Percentiles rank a stretch among this genome's conserved stretches.
phyloP scores from a whole-genome alignment of 2,329 filamentous ascomycete species.

The Rasamsonia emersonii region DNA sequence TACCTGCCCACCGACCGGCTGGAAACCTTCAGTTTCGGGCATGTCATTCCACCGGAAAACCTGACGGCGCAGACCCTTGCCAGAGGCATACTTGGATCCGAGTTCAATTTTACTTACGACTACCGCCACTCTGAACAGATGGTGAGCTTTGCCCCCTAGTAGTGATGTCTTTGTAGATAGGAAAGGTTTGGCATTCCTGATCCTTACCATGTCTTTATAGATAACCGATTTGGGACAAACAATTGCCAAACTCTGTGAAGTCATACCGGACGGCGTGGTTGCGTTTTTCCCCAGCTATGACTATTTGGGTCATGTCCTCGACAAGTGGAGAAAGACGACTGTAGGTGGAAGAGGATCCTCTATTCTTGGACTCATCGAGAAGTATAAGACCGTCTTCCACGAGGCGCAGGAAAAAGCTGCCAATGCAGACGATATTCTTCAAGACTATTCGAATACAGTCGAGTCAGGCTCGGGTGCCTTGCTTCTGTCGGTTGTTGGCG shows the following conservation, averaged over 20 bases:
- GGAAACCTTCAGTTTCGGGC: slow-evolving; percentile 80
- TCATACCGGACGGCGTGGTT: slow-evolving; percentile 81
- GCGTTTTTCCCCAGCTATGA: slow-evolving; percentile 94
- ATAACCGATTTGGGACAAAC: slow-evolving; percentile 66
- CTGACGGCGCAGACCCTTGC: slow-evolving; percentile 68
- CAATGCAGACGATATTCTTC: slow-evolving; percentile 59
- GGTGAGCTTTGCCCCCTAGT: slow-evolving; percentile 29
- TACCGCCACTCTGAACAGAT: slow-evolving; percentile 61
- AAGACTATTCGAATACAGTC: slow-evolving; percentile 64
- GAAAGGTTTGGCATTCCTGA: slow-evolving; percentile 3
- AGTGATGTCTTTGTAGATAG: neutral
- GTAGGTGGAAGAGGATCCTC: slow-evolving; percentile 18
- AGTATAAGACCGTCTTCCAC: slow-evolving; percentile 43
- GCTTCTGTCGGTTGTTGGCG: slow-evolving; percentile 83
- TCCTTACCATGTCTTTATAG: slow-evolving; percentile 17
- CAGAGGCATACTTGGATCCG: slow-evolving; percentile 37
- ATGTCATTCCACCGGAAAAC: slow-evolving; percentile 79
- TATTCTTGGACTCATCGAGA: slow-evolving; percentile 22
- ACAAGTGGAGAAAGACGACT: slow-evolving; percentile 48
- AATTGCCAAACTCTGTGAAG: slow-evolving; percentile 60
- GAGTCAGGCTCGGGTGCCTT: slow-evolving; percentile 58
- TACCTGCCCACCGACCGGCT: slow-evolving; percentile 57
- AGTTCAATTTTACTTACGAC: slow-evolving; percentile 84
- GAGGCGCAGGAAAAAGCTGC: slow-evolving; percentile 37
- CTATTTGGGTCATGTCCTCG: slow-evolving; percentile 69